Conservation (phyloP, 164 flowering plant genomes). For the Houttuynia cordata region DNA sequence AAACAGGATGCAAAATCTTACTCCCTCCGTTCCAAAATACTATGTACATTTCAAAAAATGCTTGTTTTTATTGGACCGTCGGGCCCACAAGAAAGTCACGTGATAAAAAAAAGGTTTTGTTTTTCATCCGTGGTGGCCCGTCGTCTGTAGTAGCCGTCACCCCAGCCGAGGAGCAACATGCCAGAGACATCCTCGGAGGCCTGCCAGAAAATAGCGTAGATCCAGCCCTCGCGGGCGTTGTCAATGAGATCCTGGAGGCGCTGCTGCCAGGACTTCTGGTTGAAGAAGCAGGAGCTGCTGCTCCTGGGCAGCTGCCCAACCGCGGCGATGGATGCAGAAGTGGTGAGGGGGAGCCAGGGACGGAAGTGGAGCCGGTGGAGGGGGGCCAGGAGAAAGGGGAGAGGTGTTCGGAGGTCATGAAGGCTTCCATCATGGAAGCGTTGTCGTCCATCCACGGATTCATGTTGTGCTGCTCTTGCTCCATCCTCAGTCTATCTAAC, state of each 20-base stretch:
- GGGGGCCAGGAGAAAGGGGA: conserved; percentile 35
- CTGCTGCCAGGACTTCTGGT: conserved; percentile 69
- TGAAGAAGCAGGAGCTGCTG: conserved; percentile 16
- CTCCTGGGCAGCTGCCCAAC: conserved; percentile 8
- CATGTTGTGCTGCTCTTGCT: no score
- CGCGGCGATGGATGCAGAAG: not conserved
- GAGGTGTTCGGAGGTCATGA: conserved; percentile 58
- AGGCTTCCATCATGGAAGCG: conserved; percentile 71
- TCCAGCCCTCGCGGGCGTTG: conserved; percentile 64
- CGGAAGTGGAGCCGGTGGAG: conserved; percentile 9
- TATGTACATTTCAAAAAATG: no score
- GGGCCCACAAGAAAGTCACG: no score
- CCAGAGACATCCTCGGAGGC: conserved; percentile 41
- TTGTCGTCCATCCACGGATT: conserved; percentile 71
- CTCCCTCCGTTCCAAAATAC: no score
- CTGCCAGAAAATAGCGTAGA: conserved; percentile 95
- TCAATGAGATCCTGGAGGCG: conserved; percentile 72
- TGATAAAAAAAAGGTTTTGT: no score
- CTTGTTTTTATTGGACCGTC: no score
- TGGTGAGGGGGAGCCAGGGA: not conserved
- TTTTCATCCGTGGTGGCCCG: conserved; percentile 7
- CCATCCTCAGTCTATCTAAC: conserved; percentile 31
- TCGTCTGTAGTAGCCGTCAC: conserved; percentile 74
- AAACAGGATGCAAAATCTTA: not conserved
- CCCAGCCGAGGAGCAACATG: conserved; percentile 54